Percentiles rank a stretch among this genome's conserved stretches.
Evolutionary conservation across 768 basidiomycete species (phyloP).

Genomic region (Tubosaeta sp.): DNA sequence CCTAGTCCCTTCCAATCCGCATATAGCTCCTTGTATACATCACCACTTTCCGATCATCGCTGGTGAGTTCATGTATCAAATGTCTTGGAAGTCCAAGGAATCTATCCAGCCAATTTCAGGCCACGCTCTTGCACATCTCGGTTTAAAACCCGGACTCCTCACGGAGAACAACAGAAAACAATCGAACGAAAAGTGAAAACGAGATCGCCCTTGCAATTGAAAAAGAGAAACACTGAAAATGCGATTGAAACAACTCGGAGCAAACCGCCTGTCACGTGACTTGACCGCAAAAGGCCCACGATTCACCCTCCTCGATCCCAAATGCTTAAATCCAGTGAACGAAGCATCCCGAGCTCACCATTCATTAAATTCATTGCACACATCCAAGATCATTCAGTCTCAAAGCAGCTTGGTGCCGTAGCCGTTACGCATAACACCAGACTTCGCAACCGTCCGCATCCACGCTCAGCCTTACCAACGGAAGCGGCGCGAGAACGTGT

Average conservation of each 20-base stretch:
- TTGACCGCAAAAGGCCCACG: too few species aligned
- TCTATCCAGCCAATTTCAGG: too few species aligned
- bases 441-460: constrained; percentile 18
- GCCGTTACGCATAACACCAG: constrained; percentile 17
- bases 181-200: too few species aligned
- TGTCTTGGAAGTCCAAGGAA: background rate
- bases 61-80: background rate
- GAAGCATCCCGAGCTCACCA: background rate
- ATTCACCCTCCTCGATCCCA: too few species aligned
- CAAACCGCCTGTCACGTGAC: too few species aligned
- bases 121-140: too few species aligned
- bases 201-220: too few species aligned
- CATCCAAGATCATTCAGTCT: too few species aligned
- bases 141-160: too few species aligned
- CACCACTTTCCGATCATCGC: background rate
- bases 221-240: too few species aligned
- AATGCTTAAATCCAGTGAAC: background rate
- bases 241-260: too few species aligned
- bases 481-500: constrained; percentile 17
- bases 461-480: constrained; percentile 17
- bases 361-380: background rate
- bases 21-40: background rate
- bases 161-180: too few species aligned
- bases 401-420: background rate
- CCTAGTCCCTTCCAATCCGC: background rate